phyloP scores from a whole-genome alignment of 1,139 yeast genomes.

The Geotrichum europaeum region DNA sequence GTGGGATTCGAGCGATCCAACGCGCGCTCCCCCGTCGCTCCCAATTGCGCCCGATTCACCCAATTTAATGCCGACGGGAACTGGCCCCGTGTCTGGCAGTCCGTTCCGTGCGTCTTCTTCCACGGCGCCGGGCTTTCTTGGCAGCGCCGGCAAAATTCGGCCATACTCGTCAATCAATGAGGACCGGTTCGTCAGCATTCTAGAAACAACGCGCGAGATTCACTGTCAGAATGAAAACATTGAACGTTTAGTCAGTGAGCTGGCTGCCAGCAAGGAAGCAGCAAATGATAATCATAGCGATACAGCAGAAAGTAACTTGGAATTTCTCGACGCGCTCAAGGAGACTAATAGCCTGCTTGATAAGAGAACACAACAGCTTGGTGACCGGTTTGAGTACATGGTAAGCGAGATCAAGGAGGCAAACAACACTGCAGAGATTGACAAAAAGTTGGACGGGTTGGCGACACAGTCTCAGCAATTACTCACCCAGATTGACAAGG shows the following conservation, averaged over 20 bases:
- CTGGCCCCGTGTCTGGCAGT: slow-evolving; percentile 22
- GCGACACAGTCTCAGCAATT: background rate
- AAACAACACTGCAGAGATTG: background rate
- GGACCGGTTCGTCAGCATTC: slow-evolving; percentile 30
- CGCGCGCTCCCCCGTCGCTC: slow-evolving; percentile 37
- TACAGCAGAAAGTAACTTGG: background rate
- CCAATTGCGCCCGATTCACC: slow-evolving; percentile 35
- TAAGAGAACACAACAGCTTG: background rate
- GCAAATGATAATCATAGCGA: background rate
- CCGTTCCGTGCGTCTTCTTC: slow-evolving; percentile 17
- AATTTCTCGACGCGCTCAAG: background rate
- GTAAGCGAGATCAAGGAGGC: background rate
- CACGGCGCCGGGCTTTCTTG: background rate
- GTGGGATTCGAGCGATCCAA: slow-evolving; percentile 38
- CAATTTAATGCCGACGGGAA: slow-evolving; percentile 21
- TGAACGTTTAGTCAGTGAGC: slow-evolving; percentile 35
- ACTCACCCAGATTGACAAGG: background rate
- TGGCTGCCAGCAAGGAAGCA: background rate
- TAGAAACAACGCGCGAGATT: slow-evolving; percentile 29
- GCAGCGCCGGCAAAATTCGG: background rate
- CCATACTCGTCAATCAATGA: slow-evolving; percentile 26
- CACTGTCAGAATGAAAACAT: slow-evolving; percentile 32
- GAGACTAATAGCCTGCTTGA: background rate
- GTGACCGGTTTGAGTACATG: background rate
- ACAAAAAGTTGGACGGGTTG: background rate